These are phyloP conservation scores for Fusarium goolgardi DNA, from an alignment of 2,329 filamentous ascomycete genomes.

Conservation along the genomic window DNA sequence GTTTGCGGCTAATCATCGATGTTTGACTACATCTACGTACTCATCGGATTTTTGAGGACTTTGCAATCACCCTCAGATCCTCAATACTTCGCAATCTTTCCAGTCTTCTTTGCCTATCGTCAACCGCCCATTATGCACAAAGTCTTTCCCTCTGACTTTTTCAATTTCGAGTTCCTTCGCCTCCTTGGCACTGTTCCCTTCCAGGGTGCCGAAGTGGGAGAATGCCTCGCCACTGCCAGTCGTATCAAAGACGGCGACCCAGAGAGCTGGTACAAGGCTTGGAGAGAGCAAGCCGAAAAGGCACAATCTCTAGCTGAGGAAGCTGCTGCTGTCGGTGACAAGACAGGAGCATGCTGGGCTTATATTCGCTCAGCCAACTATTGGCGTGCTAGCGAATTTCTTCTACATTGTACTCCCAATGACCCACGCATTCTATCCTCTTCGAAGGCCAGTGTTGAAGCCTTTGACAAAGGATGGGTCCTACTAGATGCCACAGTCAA, in stretches of 20 bases:
- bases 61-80: too few relatives aligned
- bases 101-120: too few relatives aligned
- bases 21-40: not conserved
- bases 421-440: slow-evolving; percentile 48
- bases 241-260: slow-evolving; percentile 54
- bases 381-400: slow-evolving; percentile 52
- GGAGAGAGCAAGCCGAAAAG: slow-evolving; percentile 46
- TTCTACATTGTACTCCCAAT: slow-evolving; percentile 37
- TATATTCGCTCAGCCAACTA: slow-evolving; percentile 58
- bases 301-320: slow-evolving; percentile 53
- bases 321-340: slow-evolving; percentile 47
- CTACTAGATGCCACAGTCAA: slow-evolving; percentile 47
- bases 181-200: slow-evolving; percentile 53
- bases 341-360: slow-evolving; percentile 48
- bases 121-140: slow-evolving; percentile 44
- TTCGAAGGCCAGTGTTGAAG: not conserved
- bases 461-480: slow-evolving; percentile 46
- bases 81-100: too few relatives aligned
- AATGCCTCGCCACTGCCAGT: slow-evolving; percentile 53
- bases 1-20: not conserved
- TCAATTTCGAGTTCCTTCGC: slow-evolving; percentile 58
- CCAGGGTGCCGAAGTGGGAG: slow-evolving; percentile 55
- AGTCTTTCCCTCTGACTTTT: slow-evolving; percentile 47
- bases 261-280: slow-evolving; percentile 55
- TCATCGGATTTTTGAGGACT: not conserved